Conservation (phyloP, 2,329 filamentous ascomycete species). For the Exophiala mesophila region DNA sequence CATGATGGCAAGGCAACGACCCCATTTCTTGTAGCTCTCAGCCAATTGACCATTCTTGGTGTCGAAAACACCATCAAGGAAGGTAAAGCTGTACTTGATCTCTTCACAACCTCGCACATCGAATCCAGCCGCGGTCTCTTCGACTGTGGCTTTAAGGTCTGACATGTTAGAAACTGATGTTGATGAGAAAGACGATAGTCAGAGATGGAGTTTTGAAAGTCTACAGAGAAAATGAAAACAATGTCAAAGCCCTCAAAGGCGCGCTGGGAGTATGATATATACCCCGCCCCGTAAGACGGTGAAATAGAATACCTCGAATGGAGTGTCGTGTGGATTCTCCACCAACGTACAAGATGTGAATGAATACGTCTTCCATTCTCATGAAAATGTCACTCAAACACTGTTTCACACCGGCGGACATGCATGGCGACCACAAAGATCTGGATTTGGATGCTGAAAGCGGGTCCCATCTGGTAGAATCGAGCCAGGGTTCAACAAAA, state of each 20-base stretch:
- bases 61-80: constrained; percentile 66
- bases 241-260: no score
- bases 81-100: constrained; percentile 70
- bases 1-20: constrained; percentile 62
- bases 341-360: no score
- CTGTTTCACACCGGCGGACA: no score
- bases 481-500: background rate
- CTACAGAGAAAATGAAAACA: no score
- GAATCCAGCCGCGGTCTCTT: constrained; percentile 61
- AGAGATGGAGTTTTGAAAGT: background rate
- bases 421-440: background rate
- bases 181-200: background rate
- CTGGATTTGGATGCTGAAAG: constrained; percentile 2
- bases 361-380: constrained; percentile 7
- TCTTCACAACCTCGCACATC: constrained; percentile 70
- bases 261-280: no score
- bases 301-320: no score
- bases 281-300: no score
- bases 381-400: background rate
- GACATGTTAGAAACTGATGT: constrained; percentile 52
- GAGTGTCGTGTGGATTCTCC: no score
- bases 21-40: constrained; percentile 61
- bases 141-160: constrained; percentile 62
- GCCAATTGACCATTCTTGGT: constrained; percentile 57
- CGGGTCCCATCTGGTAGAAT: constrained; percentile 1